Percentiles rank a stretch among this genome's conserved stretches.
Evolutionary conservation across 2,329 filamentous ascomycete genomes (phyloP).

Genomic region (Aspergillus awamori): DNA sequence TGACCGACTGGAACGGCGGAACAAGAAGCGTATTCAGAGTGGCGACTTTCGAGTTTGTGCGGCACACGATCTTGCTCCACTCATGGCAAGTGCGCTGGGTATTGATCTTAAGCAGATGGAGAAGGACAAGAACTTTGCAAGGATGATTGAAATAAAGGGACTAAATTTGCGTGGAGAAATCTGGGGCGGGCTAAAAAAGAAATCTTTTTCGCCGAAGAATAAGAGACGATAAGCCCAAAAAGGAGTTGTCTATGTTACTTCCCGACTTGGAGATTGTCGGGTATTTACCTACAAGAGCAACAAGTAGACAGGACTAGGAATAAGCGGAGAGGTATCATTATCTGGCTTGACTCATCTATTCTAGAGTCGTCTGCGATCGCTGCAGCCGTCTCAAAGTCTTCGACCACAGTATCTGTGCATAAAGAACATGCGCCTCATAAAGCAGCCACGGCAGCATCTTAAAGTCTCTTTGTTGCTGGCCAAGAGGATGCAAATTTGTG

Average conservation of each 20-base stretch:
- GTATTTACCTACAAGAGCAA: too few species aligned
- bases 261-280: too few species aligned
- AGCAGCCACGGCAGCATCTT: constrained; percentile 13
- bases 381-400: neutral
- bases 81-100: constrained; percentile 31
- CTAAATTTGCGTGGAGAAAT: neutral
- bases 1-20: constrained; percentile 29
- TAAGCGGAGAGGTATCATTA: neutral
- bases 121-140: constrained; percentile 26
- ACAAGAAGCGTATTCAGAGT: constrained; percentile 33
- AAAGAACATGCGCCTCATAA: constrained; percentile 18
- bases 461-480: constrained; percentile 5
- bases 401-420: constrained; percentile 12
- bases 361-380: neutral
- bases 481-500: constrained; percentile 8
- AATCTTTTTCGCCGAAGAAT: constrained; percentile 8
- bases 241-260: too few species aligned
- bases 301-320: neutral
- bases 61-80: constrained; percentile 38
- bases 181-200: constrained; percentile 10
- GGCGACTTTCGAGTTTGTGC: constrained; percentile 37
- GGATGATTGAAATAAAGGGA: constrained; percentile 13
- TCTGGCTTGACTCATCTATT: too few species aligned
- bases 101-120: constrained; percentile 32
- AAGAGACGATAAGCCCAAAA: neutral